Evolutionary conservation across 2,329 filamentous ascomycete genomes (phyloP).

Genomic region (Stagonosporopsis rhizophila): DNA sequence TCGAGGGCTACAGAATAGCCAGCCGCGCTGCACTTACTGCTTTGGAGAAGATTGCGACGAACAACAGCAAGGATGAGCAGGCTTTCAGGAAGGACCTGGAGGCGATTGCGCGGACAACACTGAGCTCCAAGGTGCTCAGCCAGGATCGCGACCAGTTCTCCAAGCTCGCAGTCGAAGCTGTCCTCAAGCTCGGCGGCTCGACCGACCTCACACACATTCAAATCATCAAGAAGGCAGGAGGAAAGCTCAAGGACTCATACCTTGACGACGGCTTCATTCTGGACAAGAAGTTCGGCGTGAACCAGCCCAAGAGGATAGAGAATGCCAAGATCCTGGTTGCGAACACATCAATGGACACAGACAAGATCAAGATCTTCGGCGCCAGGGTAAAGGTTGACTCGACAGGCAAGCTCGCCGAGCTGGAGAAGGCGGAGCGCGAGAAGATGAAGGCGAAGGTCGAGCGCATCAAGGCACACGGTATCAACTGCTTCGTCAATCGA

Average conservation of each 20-base stretch:
- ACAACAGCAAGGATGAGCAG: slow-evolving; percentile 83
- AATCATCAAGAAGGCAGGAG: slow-evolving; percentile 98
- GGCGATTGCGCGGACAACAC: slow-evolving; percentile 89
- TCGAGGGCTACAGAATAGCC: slow-evolving; percentile 98
- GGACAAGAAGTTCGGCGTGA: slow-evolving; percentile 98
- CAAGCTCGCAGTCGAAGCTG: slow-evolving; percentile 86
- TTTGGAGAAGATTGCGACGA: slow-evolving; percentile 82
- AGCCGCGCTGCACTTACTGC: slow-evolving; percentile 86
- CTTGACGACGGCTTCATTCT: slow-evolving; percentile 98
- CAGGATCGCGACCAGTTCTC: slow-evolving; percentile 95
- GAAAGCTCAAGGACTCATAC: slow-evolving; percentile 97
- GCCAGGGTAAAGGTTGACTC: slow-evolving; percentile 95
- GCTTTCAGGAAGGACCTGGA: slow-evolving; percentile 89
- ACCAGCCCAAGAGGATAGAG: slow-evolving; percentile 95
- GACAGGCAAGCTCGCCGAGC: slow-evolving; percentile 95
- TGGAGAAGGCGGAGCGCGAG: slow-evolving; percentile 97
- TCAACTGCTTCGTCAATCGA: slow-evolving; percentile 99
- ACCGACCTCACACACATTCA: slow-evolving; percentile 97
- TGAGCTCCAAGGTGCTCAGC: slow-evolving; percentile 95
- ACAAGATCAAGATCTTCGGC: slow-evolving; percentile 99
- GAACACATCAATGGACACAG: slow-evolving; percentile 99
- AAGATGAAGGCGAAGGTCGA: slow-evolving; percentile 99
- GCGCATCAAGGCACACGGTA: slow-evolving; percentile 96
- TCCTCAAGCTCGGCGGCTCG: slow-evolving; percentile 86
- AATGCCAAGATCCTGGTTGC: slow-evolving; percentile 98